Conservation (phyloP, 768 basidiomycete genomes). For the Polyporus arcularius region DNA sequence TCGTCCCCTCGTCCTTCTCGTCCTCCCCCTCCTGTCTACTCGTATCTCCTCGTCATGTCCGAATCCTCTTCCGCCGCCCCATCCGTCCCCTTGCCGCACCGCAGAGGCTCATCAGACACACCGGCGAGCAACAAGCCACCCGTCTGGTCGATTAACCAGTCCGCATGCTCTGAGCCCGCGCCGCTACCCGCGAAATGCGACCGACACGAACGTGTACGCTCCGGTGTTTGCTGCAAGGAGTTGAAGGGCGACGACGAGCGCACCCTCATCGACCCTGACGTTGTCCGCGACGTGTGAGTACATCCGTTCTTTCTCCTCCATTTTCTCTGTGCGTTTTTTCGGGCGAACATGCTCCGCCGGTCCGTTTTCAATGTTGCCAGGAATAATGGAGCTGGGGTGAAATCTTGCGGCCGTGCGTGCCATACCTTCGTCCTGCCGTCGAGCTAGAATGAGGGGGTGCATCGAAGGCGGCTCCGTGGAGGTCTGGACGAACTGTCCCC, state of each 20-base stretch:
- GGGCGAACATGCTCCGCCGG: no score
- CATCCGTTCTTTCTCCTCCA: constrained; percentile 5
- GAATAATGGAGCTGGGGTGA: not conserved
- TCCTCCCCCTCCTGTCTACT: not conserved
- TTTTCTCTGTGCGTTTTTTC: not conserved
- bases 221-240: constrained; percentile 86
- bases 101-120: constrained; percentile 16
- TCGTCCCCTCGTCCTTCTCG: not conserved
- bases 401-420: not conserved
- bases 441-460: not conserved
- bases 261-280: constrained; percentile 81
- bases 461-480: not conserved
- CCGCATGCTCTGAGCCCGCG: constrained; percentile 37
- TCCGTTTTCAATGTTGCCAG: not conserved
- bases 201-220: constrained; percentile 46
- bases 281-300: constrained; percentile 83
- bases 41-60: constrained; percentile 14
- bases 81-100: constrained; percentile 22
- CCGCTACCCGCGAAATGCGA: constrained; percentile 63
- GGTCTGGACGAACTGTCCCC: not conserved
- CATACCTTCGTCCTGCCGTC: not conserved
- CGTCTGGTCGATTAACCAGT: constrained; percentile 63
- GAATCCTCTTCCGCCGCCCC: constrained; percentile 11
- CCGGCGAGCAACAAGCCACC: constrained; percentile 43
- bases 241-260: constrained; percentile 80